Base-by-base conservation (phyloP, 305 asterid species). In the Coffea humblotiana region DNA sequence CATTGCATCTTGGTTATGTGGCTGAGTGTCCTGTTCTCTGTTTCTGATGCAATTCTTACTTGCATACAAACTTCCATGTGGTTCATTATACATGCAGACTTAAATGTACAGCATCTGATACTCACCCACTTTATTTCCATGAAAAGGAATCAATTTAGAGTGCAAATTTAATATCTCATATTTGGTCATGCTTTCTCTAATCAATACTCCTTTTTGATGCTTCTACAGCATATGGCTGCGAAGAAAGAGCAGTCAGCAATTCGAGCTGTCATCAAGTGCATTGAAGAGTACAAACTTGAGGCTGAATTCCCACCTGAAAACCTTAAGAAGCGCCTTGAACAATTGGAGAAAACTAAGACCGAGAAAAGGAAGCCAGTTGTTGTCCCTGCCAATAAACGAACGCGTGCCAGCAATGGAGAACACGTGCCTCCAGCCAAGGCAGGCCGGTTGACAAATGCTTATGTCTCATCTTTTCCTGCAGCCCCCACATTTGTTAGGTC, bases 341-440 rank as follows among this genome's bases (percentile, higher is more conserved):
- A 92, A 47, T 78, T 94, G 56, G 99, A 94, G 88, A 96, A 85
- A 90, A 86, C 83, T 72, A 96, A 92, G 88, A 87, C 82, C 0
- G 98, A 95, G 91, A 94, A 92, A 88, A 94, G 88, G 84, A 96
- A 89, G 83, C 87, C 91, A 25, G 94, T 94, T 16, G 87, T 89
- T 8, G 91, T 92, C 86, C 98, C 99, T 5, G 93, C 99, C 19
- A 93, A 94, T 66, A 96, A 96, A 80, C 86, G 99, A 78, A 96
- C 99, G 16, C 92, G 98, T 40, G 98, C 90, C 80, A 92, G 89
- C 91, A 92, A 86, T 3, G 97, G 94, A 0, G 98, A 98, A 32
- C 98, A 95, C 67, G 94, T 96, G 99, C 99, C 99, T 37, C 99
- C 98, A 9, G 99, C 99, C 82, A 96, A 96, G 89, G 99, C 99